Conservation (phyloP, 2,329 filamentous ascomycete species). For the Ophiocordyceps camponoti-floridani region DNA sequence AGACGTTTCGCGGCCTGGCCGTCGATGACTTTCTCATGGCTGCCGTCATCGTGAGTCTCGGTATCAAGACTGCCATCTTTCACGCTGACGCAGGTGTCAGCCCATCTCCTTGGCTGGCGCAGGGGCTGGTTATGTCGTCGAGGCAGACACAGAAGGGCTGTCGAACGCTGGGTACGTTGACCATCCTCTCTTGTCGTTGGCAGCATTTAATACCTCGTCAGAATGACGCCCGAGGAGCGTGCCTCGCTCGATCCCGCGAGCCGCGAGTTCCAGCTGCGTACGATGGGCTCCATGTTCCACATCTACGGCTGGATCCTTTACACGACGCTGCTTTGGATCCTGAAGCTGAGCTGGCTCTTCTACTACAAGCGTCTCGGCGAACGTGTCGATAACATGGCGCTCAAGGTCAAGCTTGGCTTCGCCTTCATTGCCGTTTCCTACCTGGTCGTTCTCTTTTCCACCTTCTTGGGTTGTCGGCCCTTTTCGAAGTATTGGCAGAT, state of each 20-base stretch:
- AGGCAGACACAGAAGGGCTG: not conserved
- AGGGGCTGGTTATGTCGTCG: not conserved
- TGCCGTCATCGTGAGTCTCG: not conserved
- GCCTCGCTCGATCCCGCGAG: not conserved
- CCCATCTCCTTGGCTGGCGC: not conserved
- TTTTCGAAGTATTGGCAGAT: slow-evolving; percentile 39
- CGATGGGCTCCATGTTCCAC: slow-evolving; percentile 33
- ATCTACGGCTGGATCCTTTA: slow-evolving; percentile 37
- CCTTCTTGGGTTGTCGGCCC: slow-evolving; percentile 31
- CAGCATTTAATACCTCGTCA: not conserved
- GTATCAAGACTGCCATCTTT: not conserved
- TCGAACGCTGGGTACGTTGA: not conserved
- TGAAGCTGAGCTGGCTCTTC: slow-evolving; percentile 35
- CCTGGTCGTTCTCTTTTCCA: slow-evolving; percentile 25
- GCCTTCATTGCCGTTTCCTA: slow-evolving; percentile 27
- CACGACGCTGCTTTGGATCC: slow-evolving; percentile 29
- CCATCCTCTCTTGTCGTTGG: not conserved
- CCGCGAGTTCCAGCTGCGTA: not conserved
- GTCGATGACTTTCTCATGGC: not conserved
- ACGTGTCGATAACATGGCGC: slow-evolving; percentile 11
- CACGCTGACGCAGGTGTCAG: not conserved
- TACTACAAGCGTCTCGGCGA: slow-evolving; percentile 34
- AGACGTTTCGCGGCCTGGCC: not conserved
- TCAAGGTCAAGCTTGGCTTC: slow-evolving; percentile 27
- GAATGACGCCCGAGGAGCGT: not conserved